Evolutionary conservation across 257 asterid species (phyloP), one percentile per base, ranked within the genome.

Genomic region (Leptodermis oblonga): DNA sequence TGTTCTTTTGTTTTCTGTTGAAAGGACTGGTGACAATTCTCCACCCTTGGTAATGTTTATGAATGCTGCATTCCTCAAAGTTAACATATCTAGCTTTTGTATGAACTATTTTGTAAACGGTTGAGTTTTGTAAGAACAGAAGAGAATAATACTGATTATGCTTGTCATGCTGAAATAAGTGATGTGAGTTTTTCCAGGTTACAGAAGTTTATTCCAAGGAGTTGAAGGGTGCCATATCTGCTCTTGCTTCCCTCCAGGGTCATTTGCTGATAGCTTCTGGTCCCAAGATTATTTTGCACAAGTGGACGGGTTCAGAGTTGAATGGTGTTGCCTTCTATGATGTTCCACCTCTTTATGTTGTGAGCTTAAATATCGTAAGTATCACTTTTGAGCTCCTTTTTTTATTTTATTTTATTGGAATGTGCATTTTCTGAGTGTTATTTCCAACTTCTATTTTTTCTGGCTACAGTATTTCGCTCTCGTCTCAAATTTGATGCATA

Each of bases 141-240:
- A 22, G 17, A 45, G 14, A 64, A 42, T 5, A 5, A 15, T 56
- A 22, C 67, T 70, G 13, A 54, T 66, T 26, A 30, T 76, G 78
- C 64, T 51, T 67, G 69, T 36, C 41, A 7, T 26, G 31, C 22
- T 52, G 42, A 61, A 46, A 68, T 62, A 39, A 48, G 64, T 63
- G 45, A 69, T 60, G 36, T 61, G 51, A 43, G n/a, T 77, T 62
- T 65, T 85, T 79, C 61, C 85, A 93, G 99, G 94, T 93, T 70
- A 61, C 86, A 26, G 97, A 93, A 79, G 91, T 87, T 42, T 90
- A 87, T 83, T 85, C 97, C 76, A 90, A 88, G 83, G 99, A 93
- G 85, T 78, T 90, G 80, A 93, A 93, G 85, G 99, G 99, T 80
- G 97, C 99, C 78, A 93, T 93, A 82, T 91, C 99, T 71, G 99